A percentile compares a stretch with the other conserved stretches of the same genome.
These are phyloP conservation scores for Volvox reticuliferus DNA, from an alignment of 139 green algal genomes.

Conservation along the genomic window DNA sequence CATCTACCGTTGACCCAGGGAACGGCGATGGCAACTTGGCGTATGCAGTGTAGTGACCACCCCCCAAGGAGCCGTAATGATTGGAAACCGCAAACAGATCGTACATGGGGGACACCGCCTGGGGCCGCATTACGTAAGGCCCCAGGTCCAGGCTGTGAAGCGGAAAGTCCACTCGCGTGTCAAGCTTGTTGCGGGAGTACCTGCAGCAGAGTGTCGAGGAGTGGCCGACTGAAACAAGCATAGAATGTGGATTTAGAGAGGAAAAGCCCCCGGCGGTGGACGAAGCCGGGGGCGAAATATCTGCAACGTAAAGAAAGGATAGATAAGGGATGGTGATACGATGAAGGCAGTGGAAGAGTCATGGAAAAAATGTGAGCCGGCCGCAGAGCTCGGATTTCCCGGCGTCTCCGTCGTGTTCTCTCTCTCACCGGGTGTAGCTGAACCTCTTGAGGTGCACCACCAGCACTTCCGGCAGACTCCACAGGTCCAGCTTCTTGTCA, in stretches of 20 bases:
- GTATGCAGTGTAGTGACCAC: conserved; percentile 97
- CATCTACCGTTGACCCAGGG: background rate
- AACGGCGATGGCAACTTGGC: conserved; percentile 64
- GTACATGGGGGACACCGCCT: conserved; percentile 73
- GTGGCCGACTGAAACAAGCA: too few relatives aligned
- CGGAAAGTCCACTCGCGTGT: conserved; percentile 75
- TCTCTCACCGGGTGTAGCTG: conserved; percentile 75
- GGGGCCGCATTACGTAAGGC: conserved; percentile 53
- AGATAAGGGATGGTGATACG: background rate
- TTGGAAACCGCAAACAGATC: conserved; percentile 94
- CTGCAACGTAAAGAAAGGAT: background rate
- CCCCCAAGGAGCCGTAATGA: conserved; percentile 93
- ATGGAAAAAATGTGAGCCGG: background rate
- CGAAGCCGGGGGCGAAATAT: background rate
- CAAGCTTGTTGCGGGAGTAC: conserved; percentile 86
- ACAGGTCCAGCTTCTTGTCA: conserved; percentile 96
- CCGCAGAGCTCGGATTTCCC: too few relatives aligned
- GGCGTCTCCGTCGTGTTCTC: too few relatives aligned
- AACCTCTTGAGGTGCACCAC: conserved; percentile 98
- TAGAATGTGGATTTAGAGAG: too few relatives aligned
- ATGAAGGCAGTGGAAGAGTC: background rate
- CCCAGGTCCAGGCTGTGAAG: conserved; percentile 86
- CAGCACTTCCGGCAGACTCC: conserved; percentile 90
- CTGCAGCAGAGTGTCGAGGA: background rate
- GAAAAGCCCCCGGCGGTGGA: background rate